A percentile compares a stretch with the other conserved stretches of the same genome.
Conservation (phyloP, 768 basidiomycete species). For the Boletellus emodensis region DNA sequence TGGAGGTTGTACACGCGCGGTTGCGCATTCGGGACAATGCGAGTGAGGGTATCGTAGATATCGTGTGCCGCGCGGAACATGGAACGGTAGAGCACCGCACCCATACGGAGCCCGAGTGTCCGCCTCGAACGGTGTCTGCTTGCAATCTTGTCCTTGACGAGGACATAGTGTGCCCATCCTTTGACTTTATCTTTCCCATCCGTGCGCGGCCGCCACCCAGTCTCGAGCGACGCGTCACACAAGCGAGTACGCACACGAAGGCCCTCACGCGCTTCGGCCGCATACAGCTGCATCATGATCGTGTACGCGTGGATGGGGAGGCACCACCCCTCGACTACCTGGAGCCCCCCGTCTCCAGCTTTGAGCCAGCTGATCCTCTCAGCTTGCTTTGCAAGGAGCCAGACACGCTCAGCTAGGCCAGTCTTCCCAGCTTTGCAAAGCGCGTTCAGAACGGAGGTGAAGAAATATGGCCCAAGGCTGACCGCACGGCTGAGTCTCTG, state of each 20-base stretch:
- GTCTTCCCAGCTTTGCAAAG: conserved; percentile 52
- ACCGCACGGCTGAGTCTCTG: conserved; percentile 41
- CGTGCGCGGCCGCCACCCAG: conserved; percentile 17
- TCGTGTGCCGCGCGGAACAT: conserved; percentile 34
- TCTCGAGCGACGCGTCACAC: not conserved
- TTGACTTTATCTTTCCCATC: conserved; percentile 20
- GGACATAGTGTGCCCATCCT: conserved; percentile 37
- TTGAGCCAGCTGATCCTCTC: conserved; percentile 50
- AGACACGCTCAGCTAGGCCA: conserved; percentile 59
- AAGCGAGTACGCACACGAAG: conserved; percentile 12
- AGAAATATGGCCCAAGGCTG: conserved; percentile 54
- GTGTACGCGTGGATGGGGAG: conserved; percentile 68
- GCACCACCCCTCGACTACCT: conserved; percentile 50
- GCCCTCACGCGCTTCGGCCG: conserved; percentile 37
- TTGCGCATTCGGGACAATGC: conserved; percentile 21
- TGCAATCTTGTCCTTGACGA: conserved; percentile 18
- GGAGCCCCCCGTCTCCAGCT: conserved; percentile 17
- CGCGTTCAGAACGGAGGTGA: conserved; percentile 57
- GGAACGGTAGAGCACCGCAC: conserved; percentile 32
- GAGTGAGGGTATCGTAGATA: conserved; percentile 22
- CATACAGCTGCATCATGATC: conserved; percentile 63
- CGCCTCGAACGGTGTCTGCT: conserved; percentile 24
- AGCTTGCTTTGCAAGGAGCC: conserved; percentile 56
- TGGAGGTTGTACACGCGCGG: conserved; percentile 34
- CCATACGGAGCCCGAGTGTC: conserved; percentile 28